Evolutionary conservation across 257 asterid species (phyloP).

Genomic region (Lycium ferocissimum): DNA sequence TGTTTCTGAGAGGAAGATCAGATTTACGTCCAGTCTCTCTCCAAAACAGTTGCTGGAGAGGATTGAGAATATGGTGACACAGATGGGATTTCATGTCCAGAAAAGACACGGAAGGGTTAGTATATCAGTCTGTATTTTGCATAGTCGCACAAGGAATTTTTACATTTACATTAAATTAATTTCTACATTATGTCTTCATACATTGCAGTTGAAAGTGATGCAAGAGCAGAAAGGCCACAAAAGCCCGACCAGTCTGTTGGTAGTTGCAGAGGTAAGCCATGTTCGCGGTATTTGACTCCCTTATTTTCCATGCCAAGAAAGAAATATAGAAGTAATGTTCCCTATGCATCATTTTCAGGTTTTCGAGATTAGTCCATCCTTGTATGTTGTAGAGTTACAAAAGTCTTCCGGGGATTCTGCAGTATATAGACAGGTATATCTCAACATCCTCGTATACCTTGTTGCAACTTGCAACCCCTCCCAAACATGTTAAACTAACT

Average conservation of each 20-base stretch:
- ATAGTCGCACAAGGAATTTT: neutral
- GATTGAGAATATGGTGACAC: constrained; percentile 64
- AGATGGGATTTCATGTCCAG: constrained; percentile 81
- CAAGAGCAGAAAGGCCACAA: constrained; percentile 61
- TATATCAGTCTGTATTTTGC: neutral
- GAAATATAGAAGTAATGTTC: neutral
- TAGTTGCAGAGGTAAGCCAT: constrained; percentile 77
- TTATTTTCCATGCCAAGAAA: neutral
- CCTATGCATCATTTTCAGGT: constrained; percentile 56
- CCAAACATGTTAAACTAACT: neutral
- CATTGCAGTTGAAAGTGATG: constrained; percentile 69
- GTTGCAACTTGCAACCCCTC: neutral
- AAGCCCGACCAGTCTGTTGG: constrained; percentile 61
- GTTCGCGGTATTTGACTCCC: neutral
- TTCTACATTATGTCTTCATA: constrained; percentile 3
- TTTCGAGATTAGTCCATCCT: constrained; percentile 81
- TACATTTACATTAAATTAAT: neutral
- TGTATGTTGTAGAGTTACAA: constrained; percentile 81
- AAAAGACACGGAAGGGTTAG: constrained; percentile 88
- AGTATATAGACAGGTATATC: constrained; percentile 75
- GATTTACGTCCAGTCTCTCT: constrained; percentile 81
- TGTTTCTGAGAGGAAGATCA: constrained; percentile 86
- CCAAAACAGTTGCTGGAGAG: constrained; percentile 80
- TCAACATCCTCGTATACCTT: neutral
- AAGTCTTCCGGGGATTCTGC: constrained; percentile 74